Conservation (phyloP, 2,329 filamentous ascomycete genomes). For the Paecilomyces sp. region DNA sequence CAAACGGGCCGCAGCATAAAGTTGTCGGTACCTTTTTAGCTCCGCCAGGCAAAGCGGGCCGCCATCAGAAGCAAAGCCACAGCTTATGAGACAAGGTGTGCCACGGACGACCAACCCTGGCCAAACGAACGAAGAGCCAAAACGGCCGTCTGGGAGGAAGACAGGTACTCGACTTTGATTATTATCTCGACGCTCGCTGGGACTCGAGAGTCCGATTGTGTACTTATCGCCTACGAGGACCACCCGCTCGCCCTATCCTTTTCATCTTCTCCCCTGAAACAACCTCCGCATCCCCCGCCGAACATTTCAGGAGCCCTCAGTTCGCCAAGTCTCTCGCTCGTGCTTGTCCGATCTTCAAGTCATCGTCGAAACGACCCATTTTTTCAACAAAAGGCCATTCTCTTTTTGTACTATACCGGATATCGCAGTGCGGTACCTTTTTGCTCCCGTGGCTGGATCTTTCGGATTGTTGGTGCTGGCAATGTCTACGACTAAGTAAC, state of each 20-base stretch:
- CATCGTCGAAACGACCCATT: neutral
- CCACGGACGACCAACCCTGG: neutral
- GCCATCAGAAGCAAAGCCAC: neutral
- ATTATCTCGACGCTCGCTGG: neutral
- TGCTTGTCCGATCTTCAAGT: neutral
- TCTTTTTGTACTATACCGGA: neutral
- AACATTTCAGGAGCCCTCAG: neutral
- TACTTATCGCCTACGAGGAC: neutral
- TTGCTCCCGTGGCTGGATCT: neutral
- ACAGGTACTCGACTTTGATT: neutral
- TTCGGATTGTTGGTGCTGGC: slow-evolving; percentile 17
- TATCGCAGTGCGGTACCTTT: neutral
- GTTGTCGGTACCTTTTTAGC: neutral
- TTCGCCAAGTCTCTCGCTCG: neutral
- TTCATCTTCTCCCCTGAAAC: neutral
- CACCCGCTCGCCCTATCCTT: neutral
- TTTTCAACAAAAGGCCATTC: neutral
- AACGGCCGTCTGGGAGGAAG: neutral
- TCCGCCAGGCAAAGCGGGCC: neutral
- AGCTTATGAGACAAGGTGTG: neutral
- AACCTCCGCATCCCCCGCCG: neutral
- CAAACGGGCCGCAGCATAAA: neutral
- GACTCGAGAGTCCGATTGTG: neutral
- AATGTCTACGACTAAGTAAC: slow-evolving; percentile 33
- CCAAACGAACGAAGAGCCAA: neutral